phyloP scores from a whole-genome alignment of 352 stramenopile genomes.

The Globisporangium barbulae region DNA sequence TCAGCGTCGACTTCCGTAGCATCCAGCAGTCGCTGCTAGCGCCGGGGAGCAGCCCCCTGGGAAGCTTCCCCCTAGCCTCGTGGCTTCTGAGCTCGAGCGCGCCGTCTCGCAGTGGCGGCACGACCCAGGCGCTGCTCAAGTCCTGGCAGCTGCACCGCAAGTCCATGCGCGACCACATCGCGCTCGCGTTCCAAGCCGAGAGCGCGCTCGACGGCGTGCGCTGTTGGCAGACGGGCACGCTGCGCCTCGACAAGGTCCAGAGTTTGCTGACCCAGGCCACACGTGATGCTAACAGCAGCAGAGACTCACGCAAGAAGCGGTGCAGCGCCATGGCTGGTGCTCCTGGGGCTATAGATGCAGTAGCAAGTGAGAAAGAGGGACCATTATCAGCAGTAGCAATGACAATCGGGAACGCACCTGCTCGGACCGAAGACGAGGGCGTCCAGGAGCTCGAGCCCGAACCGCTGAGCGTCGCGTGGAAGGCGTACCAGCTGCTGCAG shows the following conservation, averaged over 20 bases:
- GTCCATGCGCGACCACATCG: slow-evolving; percentile 30
- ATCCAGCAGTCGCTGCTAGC: slow-evolving; percentile 27
- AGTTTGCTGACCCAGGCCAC: slow-evolving; percentile 3
- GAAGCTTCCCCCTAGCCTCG: slow-evolving; percentile 6
- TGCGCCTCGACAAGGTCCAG: slow-evolving; percentile 12
- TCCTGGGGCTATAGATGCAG: not conserved
- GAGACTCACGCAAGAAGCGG: not conserved
- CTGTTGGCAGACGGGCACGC: slow-evolving; percentile 19
- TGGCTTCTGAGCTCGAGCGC: slow-evolving; percentile 9
- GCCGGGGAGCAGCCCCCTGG: not conserved
- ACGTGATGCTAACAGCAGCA: not conserved
- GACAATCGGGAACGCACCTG: not conserved
- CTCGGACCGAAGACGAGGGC: not conserved
- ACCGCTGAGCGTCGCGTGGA: slow-evolving; percentile 31
- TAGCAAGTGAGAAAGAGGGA: not conserved
- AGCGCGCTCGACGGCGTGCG: slow-evolving; percentile 24
- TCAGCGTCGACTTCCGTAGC: slow-evolving; percentile 30
- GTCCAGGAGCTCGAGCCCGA: slow-evolving; percentile 18
- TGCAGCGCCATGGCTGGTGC: not conserved
- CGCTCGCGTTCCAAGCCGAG: slow-evolving; percentile 29
- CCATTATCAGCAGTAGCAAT: not conserved
- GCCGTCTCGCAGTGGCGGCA: not conserved
- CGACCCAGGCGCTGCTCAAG: slow-evolving; percentile 18
- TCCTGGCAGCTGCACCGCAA: slow-evolving; percentile 23
- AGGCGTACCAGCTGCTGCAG: slow-evolving; percentile 33